Evolutionary conservation across 2,329 filamentous ascomycete genomes (phyloP).

Genomic region (Trichoderma polysporum): DNA sequence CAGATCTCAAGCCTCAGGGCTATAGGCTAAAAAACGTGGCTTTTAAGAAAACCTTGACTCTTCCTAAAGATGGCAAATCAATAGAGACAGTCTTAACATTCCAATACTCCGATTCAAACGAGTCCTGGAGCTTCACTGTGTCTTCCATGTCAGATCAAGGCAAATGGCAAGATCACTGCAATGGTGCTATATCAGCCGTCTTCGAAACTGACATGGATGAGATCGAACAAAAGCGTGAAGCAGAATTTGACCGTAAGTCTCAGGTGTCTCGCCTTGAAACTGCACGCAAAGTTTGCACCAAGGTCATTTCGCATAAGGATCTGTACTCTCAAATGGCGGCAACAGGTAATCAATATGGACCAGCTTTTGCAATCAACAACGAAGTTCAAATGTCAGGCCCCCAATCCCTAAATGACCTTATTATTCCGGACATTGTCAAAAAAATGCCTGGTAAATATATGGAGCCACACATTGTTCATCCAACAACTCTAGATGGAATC

Average conservation of each 20-base stretch:
- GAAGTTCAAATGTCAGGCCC: not conserved
- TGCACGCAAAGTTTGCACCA: not conserved
- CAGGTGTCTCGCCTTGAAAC: not conserved
- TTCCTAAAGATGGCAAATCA: not conserved
- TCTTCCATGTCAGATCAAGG: constrained; percentile 5
- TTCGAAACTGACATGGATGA: not conserved
- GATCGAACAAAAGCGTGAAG: not conserved
- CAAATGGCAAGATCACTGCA: constrained; percentile 10
- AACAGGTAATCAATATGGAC: not conserved
- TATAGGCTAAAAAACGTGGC: constrained; percentile 5
- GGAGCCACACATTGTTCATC: constrained; percentile 55
- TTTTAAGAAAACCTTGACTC: not conserved
- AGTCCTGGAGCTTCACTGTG: not conserved
- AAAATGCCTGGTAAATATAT: constrained; percentile 54
- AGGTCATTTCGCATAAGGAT: not conserved
- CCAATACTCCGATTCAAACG: not conserved
- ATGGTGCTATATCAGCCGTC: not conserved
- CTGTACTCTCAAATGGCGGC: constrained; percentile 1
- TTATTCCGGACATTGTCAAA: constrained; percentile 49
- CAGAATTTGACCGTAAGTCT: not conserved
- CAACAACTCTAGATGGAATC: constrained; percentile 55
- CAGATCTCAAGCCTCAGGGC: not conserved
- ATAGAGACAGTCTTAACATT: not conserved
- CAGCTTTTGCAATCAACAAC: not conserved
- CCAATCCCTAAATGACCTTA: constrained; percentile 36